A percentile compares a stretch with the other conserved stretches of the same genome.
Evolutionary conservation across 257 asterid species (phyloP).

Genomic region (Phtheirospermum japonicum): DNA sequence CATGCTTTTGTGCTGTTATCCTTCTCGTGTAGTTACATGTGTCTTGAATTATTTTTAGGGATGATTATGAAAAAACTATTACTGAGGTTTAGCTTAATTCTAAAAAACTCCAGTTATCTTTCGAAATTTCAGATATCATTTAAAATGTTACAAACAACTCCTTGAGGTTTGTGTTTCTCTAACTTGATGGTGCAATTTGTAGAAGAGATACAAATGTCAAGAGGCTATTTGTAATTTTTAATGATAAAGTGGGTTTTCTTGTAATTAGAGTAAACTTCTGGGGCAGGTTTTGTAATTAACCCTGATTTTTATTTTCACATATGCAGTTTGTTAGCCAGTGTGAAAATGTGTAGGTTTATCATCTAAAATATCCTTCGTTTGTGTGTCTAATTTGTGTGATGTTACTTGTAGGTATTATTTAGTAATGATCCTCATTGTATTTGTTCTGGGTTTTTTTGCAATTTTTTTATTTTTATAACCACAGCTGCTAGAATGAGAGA

Average conservation of each 20-base stretch:
- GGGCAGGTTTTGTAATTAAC: background rate
- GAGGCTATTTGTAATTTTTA: background rate
- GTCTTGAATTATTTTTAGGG: slow-evolving; percentile 9
- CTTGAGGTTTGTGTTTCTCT: too few relatives aligned
- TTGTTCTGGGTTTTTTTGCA: background rate
- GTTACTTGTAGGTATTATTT: slow-evolving; percentile 3
- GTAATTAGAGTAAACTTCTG: background rate
- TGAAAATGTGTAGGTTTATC: background rate
- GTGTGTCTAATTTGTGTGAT: background rate
- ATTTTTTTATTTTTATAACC: slow-evolving; percentile 15
- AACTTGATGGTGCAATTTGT: background rate
- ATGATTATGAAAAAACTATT: background rate
- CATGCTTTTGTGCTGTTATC: background rate
- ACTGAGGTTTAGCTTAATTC: background rate
- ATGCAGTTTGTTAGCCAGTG: slow-evolving; percentile 12
- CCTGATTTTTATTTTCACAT: background rate
- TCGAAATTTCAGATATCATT: too few relatives aligned
- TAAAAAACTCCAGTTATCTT: background rate
- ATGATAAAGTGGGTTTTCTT: background rate
- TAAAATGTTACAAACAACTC: too few relatives aligned
- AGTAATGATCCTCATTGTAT: slow-evolving; percentile 17
- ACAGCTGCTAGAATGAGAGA: slow-evolving; percentile 92
- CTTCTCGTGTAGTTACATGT: slow-evolving; percentile 7
- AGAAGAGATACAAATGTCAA: background rate
- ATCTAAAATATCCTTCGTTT: background rate